Conservation (phyloP, 2,329 filamentous ascomycete genomes). For the Fusarium torreyae region DNA sequence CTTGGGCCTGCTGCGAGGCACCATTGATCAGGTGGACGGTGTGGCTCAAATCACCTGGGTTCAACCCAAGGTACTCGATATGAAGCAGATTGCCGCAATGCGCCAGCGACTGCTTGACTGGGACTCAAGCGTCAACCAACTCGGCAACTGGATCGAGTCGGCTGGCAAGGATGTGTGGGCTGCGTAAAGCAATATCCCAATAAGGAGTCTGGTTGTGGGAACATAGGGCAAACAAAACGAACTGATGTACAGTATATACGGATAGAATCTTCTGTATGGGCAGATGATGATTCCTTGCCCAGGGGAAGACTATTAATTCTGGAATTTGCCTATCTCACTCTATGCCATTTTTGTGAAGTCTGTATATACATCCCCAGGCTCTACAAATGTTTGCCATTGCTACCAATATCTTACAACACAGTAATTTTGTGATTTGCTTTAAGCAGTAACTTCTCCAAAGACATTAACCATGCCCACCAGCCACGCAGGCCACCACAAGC, state of each 20-base stretch:
- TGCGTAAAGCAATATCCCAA: conserved; percentile 64
- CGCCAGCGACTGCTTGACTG: conserved; percentile 89
- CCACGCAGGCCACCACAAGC: conserved; percentile 97
- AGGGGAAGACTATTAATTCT: conserved; percentile 45
- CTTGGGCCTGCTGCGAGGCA: conserved; percentile 88
- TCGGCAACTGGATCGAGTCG: conserved; percentile 97
- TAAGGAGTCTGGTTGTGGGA: conserved; percentile 7
- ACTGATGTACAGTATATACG: conserved; percentile 50
- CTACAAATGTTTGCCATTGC: not conserved
- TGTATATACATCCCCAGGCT: not conserved
- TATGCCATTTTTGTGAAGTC: not conserved
- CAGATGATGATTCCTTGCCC: conserved; percentile 40
- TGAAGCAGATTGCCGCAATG: conserved; percentile 96
- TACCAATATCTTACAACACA: not conserved
- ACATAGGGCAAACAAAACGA: conserved; percentile 36
- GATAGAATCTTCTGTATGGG: conserved; percentile 47
- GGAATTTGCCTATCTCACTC: conserved; percentile 25
- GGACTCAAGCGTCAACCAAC: conserved; percentile 95
- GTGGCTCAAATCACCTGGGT: conserved; percentile 98
- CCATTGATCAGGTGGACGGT: conserved; percentile 96
- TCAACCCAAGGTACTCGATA: conserved; percentile 97
- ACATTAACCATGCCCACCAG: conserved; percentile 73
- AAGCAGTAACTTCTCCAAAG: conserved; percentile 57
- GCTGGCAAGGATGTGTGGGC: conserved; percentile 97
- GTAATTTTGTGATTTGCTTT: conserved; percentile 1